These are phyloP conservation scores for Orbilia blumenaviensis DNA, from an alignment of 2,329 filamentous ascomycete genomes.

Conservation along the genomic window DNA sequence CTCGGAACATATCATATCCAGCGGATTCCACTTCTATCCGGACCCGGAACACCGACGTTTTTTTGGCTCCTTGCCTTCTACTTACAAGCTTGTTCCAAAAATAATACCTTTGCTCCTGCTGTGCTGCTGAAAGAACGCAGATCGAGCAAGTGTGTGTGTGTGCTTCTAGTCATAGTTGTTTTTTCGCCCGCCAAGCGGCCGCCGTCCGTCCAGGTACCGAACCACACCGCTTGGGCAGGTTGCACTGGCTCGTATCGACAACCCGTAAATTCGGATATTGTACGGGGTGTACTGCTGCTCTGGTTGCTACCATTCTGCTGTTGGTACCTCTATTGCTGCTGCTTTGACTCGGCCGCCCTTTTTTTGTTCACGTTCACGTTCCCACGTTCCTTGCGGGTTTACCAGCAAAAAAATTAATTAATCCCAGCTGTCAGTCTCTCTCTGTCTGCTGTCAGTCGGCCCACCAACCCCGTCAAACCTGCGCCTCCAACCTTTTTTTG, in stretches of 20 bases:
- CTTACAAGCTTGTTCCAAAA: slow-evolving; percentile 51
- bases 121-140: slow-evolving; percentile 51
- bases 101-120: slow-evolving; percentile 12
- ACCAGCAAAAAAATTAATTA: slow-evolving; percentile 31
- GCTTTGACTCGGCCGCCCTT: no score
- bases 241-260: slow-evolving; percentile 11
- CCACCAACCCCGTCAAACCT: slow-evolving; percentile 25
- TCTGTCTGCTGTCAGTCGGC: slow-evolving; percentile 26
- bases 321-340: no score
- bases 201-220: background rate
- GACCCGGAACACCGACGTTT: slow-evolving; percentile 33
- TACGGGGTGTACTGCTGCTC: background rate
- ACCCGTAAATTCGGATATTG: slow-evolving; percentile 4
- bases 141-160: slow-evolving; percentile 27
- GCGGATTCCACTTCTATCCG: slow-evolving; percentile 40
- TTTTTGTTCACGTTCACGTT: slow-evolving; percentile 3
- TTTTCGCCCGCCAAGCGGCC: slow-evolving; percentile 5
- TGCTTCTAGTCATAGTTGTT: no score
- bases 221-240: background rate
- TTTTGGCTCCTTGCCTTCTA: background rate
- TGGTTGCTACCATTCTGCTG: no score
- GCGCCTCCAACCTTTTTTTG: slow-evolving; percentile 16
- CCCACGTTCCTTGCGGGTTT: slow-evolving; percentile 36
- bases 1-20: background rate
- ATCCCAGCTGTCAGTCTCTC: background rate